phyloP scores from a whole-genome alignment of 306 rosid species.

The Crataegus laevigata region DNA sequence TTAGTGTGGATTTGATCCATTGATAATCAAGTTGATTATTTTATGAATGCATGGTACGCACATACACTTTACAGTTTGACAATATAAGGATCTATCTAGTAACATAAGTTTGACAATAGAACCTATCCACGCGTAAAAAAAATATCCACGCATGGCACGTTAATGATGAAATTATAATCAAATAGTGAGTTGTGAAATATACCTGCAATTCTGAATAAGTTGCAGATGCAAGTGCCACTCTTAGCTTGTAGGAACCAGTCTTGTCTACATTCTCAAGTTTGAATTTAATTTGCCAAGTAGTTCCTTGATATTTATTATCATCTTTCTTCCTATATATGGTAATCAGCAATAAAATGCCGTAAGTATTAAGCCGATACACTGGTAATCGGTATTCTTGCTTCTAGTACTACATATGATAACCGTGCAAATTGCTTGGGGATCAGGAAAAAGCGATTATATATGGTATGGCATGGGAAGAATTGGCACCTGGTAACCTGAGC shows the following conservation, averaged over 20 bases:
- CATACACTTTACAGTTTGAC: too few species aligned
- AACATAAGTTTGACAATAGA: too few species aligned
- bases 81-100: neutral
- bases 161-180: neutral
- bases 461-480: neutral
- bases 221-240: constrained; percentile 80
- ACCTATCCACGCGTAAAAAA: neutral
- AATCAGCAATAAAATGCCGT: neutral
- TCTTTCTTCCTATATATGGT: constrained; percentile 46
- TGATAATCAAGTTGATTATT: neutral
- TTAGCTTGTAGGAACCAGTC: constrained; percentile 45
- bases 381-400: neutral
- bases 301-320: constrained; percentile 62
- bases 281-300: constrained; percentile 94
- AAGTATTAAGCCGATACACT: neutral
- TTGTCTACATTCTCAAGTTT: constrained; percentile 39
- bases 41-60: neutral
- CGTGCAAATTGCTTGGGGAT: neutral
- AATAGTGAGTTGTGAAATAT: neutral
- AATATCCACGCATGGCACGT: neutral
- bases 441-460: neutral
- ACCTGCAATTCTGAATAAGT: constrained; percentile 79
- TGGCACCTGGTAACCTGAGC: constrained; percentile 47
- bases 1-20: neutral
- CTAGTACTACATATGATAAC: neutral